Evolutionary conservation across 1,284 basidiomycete genomes (phyloP), one percentile per base, ranked within the genome.

Genomic region (Leccinum subfulvum): DNA sequence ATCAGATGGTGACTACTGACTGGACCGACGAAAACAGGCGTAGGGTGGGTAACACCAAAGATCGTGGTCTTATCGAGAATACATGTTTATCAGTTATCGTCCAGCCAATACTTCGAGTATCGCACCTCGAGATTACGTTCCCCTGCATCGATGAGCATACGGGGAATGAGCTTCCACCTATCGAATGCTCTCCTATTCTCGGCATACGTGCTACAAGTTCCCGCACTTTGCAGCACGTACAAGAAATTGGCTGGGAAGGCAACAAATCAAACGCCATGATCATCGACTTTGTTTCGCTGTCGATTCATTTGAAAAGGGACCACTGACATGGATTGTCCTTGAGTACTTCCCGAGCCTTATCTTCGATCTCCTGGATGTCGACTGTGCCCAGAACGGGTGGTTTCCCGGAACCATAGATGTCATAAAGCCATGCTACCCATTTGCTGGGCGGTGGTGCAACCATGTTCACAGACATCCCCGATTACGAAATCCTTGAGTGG

Each of bases 1-100:
- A 89, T 82, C 63, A 91, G 84, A 9, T 82, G 85, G 69, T 92
- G 91, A 3, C 89, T 86, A 6, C 91, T 91, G 49, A 94, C 82
- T 0, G 91, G 91, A 1, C 87, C 89, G 59, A 93, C 75, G 62
- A 91, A 77, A 11, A 94, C 69, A 0, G 91, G 91, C 1, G 84
- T 79, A 6, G 83, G 75, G 61, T 89, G 77, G 44, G 79, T 88
- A 41, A 87, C 82, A 3, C 91, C 92, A 69, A 94, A 89, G 47
- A 90, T 77, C 13, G 83, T 87, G 2, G 83, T 87, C 88, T 89
- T 23, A 63, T 28, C 0, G 14, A 37, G n/a, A 21, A 28, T 1
- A 30, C 3, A 7, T 11, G 3, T 18, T 35, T 1, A 4, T 52
- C n/a, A 37, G 37, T 33, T 21, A 16, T 37, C 26, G 4, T 37